A percentile compares a stretch with the other conserved stretches of the same genome.
Conservation (phyloP, 148 eudicot species). For the Chenopodium berlandieri region DNA sequence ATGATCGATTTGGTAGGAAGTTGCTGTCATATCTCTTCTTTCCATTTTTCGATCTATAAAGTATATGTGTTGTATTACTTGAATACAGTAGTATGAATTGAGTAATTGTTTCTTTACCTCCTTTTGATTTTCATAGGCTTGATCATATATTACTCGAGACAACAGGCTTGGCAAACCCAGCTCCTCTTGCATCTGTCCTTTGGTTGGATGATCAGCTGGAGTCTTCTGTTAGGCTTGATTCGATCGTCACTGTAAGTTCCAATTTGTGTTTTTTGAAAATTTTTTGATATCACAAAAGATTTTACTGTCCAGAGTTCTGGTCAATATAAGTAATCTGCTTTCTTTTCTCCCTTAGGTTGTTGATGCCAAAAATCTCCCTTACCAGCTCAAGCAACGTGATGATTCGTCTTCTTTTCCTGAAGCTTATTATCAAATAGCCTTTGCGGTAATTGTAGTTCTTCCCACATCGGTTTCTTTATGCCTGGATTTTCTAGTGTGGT, state of each 20-base stretch:
- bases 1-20: background rate
- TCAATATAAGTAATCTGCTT: background rate
- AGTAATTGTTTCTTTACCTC: background rate
- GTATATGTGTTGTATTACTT: background rate
- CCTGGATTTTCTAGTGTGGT: too few relatives aligned
- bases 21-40: background rate
- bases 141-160: slow-evolving; percentile 98
- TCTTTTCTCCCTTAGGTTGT: slow-evolving; percentile 54
- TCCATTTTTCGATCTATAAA: background rate
- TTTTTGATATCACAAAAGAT: too few relatives aligned
- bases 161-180: slow-evolving; percentile 96
- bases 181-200: slow-evolving; percentile 95
- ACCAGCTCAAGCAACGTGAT: slow-evolving; percentile 66
- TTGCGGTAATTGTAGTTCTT: slow-evolving; percentile 58
- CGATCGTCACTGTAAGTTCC: slow-evolving; percentile 78
- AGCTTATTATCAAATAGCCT: slow-evolving; percentile 89
- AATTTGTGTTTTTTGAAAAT: slow-evolving; percentile 1
- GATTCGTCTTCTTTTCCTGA: slow-evolving; percentile 89
- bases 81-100: background rate
- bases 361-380: slow-evolving; percentile 88
- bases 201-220: slow-evolving; percentile 99
- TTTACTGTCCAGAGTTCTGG: background rate
- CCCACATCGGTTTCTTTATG: background rate
- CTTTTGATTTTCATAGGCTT: slow-evolving; percentile 51
- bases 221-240: slow-evolving; percentile 84